phyloP scores from a whole-genome alignment of 768 basidiomycete species.

The Sarcodon aspratus region DNA sequence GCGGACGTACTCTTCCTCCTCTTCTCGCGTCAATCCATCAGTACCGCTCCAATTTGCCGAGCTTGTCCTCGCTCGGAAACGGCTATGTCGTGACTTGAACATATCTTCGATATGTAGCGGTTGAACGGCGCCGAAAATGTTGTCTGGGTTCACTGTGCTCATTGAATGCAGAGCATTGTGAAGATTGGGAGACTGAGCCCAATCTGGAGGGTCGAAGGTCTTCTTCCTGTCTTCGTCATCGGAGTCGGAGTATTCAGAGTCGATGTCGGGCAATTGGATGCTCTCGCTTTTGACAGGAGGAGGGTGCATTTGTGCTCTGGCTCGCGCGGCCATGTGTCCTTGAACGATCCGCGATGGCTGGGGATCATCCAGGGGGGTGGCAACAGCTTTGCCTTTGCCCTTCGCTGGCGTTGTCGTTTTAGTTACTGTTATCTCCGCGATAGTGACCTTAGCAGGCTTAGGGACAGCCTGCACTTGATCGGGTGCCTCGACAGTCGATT shows the following conservation, averaged over 20 bases:
- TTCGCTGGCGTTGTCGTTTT: slow-evolving; percentile 22
- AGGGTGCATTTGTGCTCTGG: slow-evolving; percentile 49
- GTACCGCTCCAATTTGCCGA: slow-evolving; percentile 95
- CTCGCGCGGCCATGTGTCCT: slow-evolving; percentile 60
- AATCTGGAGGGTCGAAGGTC: slow-evolving; percentile 67
- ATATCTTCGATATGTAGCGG: slow-evolving; percentile 90
- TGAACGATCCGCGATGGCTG: slow-evolving; percentile 58
- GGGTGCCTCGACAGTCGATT: slow-evolving; percentile 11
- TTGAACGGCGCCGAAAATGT: slow-evolving; percentile 84
- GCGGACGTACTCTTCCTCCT: slow-evolving; percentile 78
- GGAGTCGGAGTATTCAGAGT: slow-evolving; percentile 95
- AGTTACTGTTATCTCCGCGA: slow-evolving; percentile 1
- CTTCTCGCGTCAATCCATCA: slow-evolving; percentile 76
- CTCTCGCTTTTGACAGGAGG: slow-evolving; percentile 48
- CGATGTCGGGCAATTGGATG: slow-evolving; percentile 90
- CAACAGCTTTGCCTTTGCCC: slow-evolving; percentile 37
- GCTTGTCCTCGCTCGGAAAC: slow-evolving; percentile 83
- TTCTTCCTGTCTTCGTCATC: slow-evolving; percentile 77
- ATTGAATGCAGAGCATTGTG: slow-evolving; percentile 70
- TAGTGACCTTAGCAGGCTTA: neutral
- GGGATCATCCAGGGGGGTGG: slow-evolving; percentile 35
- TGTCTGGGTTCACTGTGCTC: slow-evolving; percentile 80
- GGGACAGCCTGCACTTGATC: slow-evolving; percentile 6
- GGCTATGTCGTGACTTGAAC: slow-evolving; percentile 67
- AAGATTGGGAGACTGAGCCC: slow-evolving; percentile 90